A percentile compares a stretch with the other conserved stretches of the same genome.
Evolutionary conservation across 2,329 filamentous ascomycete genomes (phyloP).

Genomic region (Colletotrichum cereale): DNA sequence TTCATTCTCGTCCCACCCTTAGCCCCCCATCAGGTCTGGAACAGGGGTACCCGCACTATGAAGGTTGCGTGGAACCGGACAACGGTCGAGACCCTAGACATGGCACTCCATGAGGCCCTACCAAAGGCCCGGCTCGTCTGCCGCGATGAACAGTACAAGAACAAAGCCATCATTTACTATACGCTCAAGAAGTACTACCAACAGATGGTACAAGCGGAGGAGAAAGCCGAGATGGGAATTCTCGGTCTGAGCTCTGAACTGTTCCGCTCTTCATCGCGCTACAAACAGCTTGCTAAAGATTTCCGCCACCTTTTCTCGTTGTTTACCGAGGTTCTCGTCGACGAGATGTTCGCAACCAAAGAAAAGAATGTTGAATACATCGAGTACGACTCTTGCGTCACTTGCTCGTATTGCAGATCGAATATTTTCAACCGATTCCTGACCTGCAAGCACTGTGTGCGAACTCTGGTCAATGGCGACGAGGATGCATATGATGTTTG

Average conservation of each 20-base stretch:
- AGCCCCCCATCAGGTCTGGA: constrained; percentile 98
- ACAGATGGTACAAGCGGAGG: constrained; percentile 69
- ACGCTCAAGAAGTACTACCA: constrained; percentile 83
- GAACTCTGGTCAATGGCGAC: constrained; percentile 72
- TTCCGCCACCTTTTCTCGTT: constrained; percentile 85
- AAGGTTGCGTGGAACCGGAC: constrained; percentile 99
- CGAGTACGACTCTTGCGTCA: constrained; percentile 89
- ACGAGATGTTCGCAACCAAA: constrained; percentile 84
- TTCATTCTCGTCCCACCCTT: constrained; percentile 94
- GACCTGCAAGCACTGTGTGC: constrained; percentile 87
- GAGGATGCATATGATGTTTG: constrained; percentile 95
- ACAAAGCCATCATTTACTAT: constrained; percentile 94
- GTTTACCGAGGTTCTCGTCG: constrained; percentile 82
- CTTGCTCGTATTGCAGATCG: constrained; percentile 93
- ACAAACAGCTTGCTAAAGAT: constrained; percentile 82
- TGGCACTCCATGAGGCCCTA: constrained; percentile 88
- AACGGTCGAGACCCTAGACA: constrained; percentile 88
- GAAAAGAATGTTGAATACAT: constrained; percentile 81
- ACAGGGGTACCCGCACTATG: constrained; percentile 93
- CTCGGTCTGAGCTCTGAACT: constrained; percentile 63
- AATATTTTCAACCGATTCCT: constrained; percentile 98
- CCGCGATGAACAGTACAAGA: constrained; percentile 98
- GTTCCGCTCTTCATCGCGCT: constrained; percentile 55
- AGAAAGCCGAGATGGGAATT: constrained; percentile 58
- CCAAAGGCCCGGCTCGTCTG: constrained; percentile 92